phyloP scores from a whole-genome alignment of 495 filamentous ascomycete species.

The Filosporella fistucella region DNA sequence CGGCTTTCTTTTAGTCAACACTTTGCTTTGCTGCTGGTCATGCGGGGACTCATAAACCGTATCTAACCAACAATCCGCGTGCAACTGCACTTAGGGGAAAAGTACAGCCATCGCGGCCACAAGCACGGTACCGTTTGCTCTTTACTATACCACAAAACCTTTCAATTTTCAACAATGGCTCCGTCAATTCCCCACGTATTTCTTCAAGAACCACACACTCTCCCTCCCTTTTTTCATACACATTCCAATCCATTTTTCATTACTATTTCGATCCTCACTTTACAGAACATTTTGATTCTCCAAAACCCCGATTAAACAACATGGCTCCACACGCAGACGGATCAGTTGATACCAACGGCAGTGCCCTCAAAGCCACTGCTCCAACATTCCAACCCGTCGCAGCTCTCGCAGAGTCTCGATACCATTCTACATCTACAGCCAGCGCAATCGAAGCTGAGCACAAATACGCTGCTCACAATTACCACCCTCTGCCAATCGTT shows the following conservation, averaged over 20 bases:
- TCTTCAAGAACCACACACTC: too few species aligned
- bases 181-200: too few species aligned
- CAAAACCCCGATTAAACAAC: slow-evolving; percentile 15
- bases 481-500: slow-evolving; percentile 93
- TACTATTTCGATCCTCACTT: neutral
- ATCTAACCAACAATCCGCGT: too few species aligned
- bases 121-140: too few species aligned
- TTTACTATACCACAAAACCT: too few species aligned
- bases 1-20: too few species aligned
- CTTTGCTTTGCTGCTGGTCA: too few species aligned
- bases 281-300: neutral
- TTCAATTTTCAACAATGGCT: too few species aligned
- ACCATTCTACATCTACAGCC: slow-evolving; percentile 78
- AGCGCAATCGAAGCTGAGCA: slow-evolving; percentile 77
- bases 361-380: slow-evolving; percentile 39
- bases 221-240: slow-evolving; percentile 13
- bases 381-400: slow-evolving; percentile 46
- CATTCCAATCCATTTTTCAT: neutral
- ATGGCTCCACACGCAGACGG: slow-evolving; percentile 57
- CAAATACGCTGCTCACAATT: slow-evolving; percentile 93
- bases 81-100: too few species aligned
- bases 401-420: slow-evolving; percentile 43
- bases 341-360: slow-evolving; percentile 17
- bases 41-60: too few species aligned
- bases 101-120: too few species aligned